Base-by-base conservation (phyloP, 169 alveolate genomes). In the Cryptosporidium tyzzeri region DNA sequence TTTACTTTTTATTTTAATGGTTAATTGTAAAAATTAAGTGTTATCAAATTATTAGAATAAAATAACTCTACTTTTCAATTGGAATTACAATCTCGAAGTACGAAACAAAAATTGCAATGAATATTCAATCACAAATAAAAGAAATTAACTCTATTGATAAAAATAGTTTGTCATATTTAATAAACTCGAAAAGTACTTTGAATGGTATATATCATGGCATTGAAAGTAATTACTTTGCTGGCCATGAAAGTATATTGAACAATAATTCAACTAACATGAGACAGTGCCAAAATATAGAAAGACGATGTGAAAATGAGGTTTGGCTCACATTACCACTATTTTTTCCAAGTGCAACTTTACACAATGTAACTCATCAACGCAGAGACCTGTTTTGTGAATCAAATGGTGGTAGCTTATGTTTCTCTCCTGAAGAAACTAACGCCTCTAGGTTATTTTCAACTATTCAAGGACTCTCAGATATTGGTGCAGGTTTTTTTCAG, bases 401-500 rank as follows among this genome's bases (percentile, higher is more conserved):
- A 2, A 62, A 59, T 61, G 89, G 89, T 14, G 89, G 89, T 0
- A 62, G 80, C 21, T 65, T 80, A 55, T 80, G 89, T 14, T 80
- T 80, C 44, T 80, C 89, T 10, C 89, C 89, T 8, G 75, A 61
- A 12, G 67, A 80, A 61, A 35, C 59, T 14, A 67, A 62, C 23
- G 37, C 41, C 14, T 44, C 89, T 0, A 59, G 89, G 16, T 23
- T 80, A 33, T 80, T 80, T 80, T 80, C 89, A 59, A 31, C 80
- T 4, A 80, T 80, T 26, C 89, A 80, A 26, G 89, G 89, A 14
- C 41, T 80, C 23, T 37, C 89, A 37, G 89, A 80, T 80, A 62
- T 80, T 41, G 89, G 89, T 35, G 89, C 89, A 26, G 55, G 75
- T 44, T 80, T 80, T 50, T 80, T 80, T 31, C 89, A 80, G 23